A percentile compares a stretch with the other conserved stretches of the same genome.
Evolutionary conservation across 2,329 filamentous ascomycete genomes (phyloP).

Genomic region (Fusarium anguioides): DNA sequence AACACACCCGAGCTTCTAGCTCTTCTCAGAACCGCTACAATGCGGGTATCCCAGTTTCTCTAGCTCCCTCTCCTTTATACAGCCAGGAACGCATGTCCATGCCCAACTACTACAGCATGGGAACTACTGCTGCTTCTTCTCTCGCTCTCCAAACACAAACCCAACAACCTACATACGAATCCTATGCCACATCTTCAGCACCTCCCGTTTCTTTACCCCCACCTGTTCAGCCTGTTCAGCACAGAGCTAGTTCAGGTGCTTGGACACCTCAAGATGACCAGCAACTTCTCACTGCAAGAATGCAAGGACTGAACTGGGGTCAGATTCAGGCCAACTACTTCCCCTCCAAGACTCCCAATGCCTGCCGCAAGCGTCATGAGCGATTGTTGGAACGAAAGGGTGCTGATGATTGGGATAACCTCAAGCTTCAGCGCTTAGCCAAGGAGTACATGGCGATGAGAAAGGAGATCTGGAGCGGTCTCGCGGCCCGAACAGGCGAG

Average conservation of each 20-base stretch:
- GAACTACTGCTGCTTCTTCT: slow-evolving; percentile 49
- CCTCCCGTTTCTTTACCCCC: slow-evolving; percentile 49
- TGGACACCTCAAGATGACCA: slow-evolving; percentile 83
- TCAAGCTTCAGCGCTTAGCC: slow-evolving; percentile 79
- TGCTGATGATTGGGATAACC: slow-evolving; percentile 81
- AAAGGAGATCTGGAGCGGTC: slow-evolving; percentile 82
- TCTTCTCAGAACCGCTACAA: slow-evolving; percentile 47
- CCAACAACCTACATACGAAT: slow-evolving; percentile 52
- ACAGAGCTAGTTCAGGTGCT: slow-evolving; percentile 70
- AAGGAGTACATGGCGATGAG: slow-evolving; percentile 83
- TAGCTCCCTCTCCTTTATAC: slow-evolving; percentile 57
- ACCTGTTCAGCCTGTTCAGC: slow-evolving; percentile 62
- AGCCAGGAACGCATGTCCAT: slow-evolving; percentile 56
- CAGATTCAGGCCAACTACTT: slow-evolving; percentile 83
- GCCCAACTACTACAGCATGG: slow-evolving; percentile 55
- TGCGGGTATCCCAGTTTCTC: slow-evolving; percentile 51
- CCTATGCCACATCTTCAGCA: slow-evolving; percentile 52
- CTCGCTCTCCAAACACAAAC: slow-evolving; percentile 49
- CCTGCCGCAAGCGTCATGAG: slow-evolving; percentile 90
- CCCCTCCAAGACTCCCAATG: slow-evolving; percentile 80
- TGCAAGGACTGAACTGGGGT: slow-evolving; percentile 83
- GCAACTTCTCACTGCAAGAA: slow-evolving; percentile 75
- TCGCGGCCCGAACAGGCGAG: slow-evolving; percentile 82
- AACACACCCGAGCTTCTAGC: slow-evolving; percentile 57
- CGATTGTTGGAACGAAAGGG: slow-evolving; percentile 80